Conservation (phyloP, 1,284 basidiomycete genomes). For the Trichosporon coremiiforme region DNA sequence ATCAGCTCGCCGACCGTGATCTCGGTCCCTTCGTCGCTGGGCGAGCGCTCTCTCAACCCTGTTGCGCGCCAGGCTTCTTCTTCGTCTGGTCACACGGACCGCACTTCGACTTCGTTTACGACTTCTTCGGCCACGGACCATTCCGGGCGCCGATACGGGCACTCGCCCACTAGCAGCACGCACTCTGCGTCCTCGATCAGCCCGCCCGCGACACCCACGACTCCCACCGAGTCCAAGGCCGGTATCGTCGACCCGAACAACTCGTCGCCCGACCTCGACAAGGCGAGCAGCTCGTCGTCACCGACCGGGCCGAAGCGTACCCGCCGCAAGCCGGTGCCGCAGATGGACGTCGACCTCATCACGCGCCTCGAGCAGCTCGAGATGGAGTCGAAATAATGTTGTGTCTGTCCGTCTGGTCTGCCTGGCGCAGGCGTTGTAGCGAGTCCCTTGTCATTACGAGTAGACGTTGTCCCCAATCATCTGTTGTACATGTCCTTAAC, state of each 20-base stretch:
- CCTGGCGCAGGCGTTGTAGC: conserved; percentile 3
- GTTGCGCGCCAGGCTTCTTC: not conserved
- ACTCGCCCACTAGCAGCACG: conserved; percentile 27
- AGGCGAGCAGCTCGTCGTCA: not conserved
- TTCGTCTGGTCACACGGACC: not conserved
- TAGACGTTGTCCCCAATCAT: not conserved
- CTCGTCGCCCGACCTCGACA: conserved; percentile 1
- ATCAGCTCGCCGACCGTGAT: not conserved
- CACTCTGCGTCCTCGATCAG: conserved; percentile 25
- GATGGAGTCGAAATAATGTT: not conserved
- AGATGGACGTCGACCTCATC: conserved; percentile 28
- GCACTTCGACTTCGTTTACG: not conserved
- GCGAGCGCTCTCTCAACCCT: not conserved
- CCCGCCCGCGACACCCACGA: conserved; percentile 31
- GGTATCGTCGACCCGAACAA: not conserved
- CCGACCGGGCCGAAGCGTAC: conserved; percentile 24
- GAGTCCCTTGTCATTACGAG: not conserved
- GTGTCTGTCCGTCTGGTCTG: not conserved
- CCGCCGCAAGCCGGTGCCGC: conserved; percentile 35
- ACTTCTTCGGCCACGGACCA: not conserved
- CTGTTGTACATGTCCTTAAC: conserved; percentile 9
- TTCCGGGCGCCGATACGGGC: not conserved
- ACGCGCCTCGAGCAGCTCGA: conserved; percentile 22
- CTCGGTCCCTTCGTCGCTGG: not conserved
- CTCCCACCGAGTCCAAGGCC: conserved; percentile 21